Conservation (phyloP, 306 rosid species). For the Phaseolus lunatus region DNA sequence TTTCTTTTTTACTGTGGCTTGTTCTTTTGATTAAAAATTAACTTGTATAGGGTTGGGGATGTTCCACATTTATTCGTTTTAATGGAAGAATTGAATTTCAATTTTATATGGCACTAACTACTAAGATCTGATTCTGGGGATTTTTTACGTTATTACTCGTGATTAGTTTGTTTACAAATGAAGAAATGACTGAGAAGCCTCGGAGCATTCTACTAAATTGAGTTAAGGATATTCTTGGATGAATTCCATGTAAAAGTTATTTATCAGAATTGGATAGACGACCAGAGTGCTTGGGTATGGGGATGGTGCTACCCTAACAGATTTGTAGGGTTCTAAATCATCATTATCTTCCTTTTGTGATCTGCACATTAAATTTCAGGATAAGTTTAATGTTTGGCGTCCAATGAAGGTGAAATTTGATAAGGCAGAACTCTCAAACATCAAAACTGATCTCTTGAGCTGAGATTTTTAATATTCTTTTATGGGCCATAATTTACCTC, state of each 20-base stretch:
- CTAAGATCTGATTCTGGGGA: slow-evolving; percentile 10
- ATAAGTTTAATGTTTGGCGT: background rate
- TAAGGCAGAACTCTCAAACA: background rate
- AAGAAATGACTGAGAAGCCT: background rate
- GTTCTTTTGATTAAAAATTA: background rate
- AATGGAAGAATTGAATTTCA: background rate
- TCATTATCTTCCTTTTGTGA: slow-evolving; percentile 1
- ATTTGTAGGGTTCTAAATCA: slow-evolving; percentile 7
- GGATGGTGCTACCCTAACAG: slow-evolving; percentile 11
- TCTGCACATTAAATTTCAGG: background rate
- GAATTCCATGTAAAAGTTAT: slow-evolving; percentile 3
- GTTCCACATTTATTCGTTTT: background rate
- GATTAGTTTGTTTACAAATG: slow-evolving; percentile 19
- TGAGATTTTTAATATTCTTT: background rate
- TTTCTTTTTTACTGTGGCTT: background rate
- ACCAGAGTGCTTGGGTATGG: background rate
- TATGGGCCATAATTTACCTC: slow-evolving; percentile 12
- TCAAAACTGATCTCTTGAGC: slow-evolving; percentile 9
- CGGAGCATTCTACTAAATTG: background rate
- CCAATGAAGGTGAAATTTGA: slow-evolving; percentile 16
- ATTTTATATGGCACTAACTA: background rate
- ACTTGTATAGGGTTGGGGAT: slow-evolving; percentile 5
- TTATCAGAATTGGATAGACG: background rate
- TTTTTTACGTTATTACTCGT: background rate
- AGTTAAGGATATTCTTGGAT: background rate